These are phyloP conservation scores for Arthrobotrys iridis DNA, from an alignment of 2,329 filamentous ascomycete species.

Conservation along the genomic window DNA sequence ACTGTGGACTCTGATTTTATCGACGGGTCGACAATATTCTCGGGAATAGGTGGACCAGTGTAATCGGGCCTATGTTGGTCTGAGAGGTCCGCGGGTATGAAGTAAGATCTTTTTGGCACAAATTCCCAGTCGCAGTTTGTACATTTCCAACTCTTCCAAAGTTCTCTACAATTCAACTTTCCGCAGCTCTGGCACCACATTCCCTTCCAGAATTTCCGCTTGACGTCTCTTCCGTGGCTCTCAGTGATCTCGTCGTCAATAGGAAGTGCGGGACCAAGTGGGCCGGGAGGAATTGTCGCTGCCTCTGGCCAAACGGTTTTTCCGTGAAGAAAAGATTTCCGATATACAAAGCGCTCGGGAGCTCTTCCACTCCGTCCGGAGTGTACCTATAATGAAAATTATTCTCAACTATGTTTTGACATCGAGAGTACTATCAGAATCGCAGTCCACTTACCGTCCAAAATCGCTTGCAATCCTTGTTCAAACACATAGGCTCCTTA, in stretches of 20 bases:
- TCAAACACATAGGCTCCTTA: slow-evolving; percentile 70
- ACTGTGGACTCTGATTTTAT: slow-evolving; percentile 59
- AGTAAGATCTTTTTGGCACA: slow-evolving; percentile 60
- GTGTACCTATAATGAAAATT: slow-evolving; percentile 21
- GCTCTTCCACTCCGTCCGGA: slow-evolving; percentile 3
- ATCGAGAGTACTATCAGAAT: not conserved
- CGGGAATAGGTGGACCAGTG: slow-evolving; percentile 56
- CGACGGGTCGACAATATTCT: slow-evolving; percentile 57
- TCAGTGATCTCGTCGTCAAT: slow-evolving; percentile 20
- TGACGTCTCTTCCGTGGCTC: slow-evolving; percentile 53
- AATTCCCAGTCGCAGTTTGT: slow-evolving; percentile 67
- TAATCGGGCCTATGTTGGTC: slow-evolving; percentile 61
- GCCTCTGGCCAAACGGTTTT: slow-evolving; percentile 56
- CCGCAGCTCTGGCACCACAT: slow-evolving; percentile 74
- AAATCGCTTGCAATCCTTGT: slow-evolving; percentile 66
- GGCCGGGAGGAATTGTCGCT: slow-evolving; percentile 6
- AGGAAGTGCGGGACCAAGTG: slow-evolving; percentile 31
- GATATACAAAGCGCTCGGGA: slow-evolving; percentile 31
- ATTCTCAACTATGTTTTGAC: not conserved
- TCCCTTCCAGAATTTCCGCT: slow-evolving; percentile 67
- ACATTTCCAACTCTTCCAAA: slow-evolving; percentile 73
- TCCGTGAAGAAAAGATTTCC: slow-evolving; percentile 57
- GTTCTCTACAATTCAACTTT: slow-evolving; percentile 70
- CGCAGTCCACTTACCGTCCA: slow-evolving; percentile 64
- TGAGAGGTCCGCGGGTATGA: slow-evolving; percentile 60